These are phyloP conservation scores for Cephaloascus fragrans DNA, from an alignment of 805 yeast genomes.

Conservation along the genomic window DNA sequence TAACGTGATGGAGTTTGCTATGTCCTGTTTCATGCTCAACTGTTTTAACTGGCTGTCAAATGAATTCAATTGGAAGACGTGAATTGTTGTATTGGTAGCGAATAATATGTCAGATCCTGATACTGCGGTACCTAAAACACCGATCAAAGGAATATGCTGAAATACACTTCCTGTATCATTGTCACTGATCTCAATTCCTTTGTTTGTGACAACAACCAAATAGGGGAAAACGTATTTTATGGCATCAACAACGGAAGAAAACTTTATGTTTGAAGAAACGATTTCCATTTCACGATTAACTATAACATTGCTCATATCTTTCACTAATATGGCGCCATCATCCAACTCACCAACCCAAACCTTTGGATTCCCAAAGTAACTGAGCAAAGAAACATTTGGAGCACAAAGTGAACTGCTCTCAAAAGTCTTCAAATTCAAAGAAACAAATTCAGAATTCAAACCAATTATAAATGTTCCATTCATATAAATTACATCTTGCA, in stretches of 20 bases:
- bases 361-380: background rate
- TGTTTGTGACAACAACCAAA: conserved; percentile 13
- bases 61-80: conserved; percentile 13
- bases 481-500: conserved; percentile 10
- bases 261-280: background rate
- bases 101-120: conserved; percentile 10
- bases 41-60: conserved; percentile 21
- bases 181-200: conserved; percentile 25
- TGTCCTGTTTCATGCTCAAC: conserved; percentile 15
- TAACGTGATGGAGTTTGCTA: conserved; percentile 35
- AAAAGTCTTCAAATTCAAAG: conserved; percentile 7
- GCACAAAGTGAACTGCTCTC: background rate
- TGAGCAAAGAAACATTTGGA: background rate
- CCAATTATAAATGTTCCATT: conserved; percentile 9
- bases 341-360: background rate
- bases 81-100: conserved; percentile 15
- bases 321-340: background rate
- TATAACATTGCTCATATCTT: background rate
- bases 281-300: background rate
- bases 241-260: conserved; percentile 12
- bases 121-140: background rate
- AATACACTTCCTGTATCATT: conserved; percentile 21
- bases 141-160: conserved; percentile 10
- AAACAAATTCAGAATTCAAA: conserved; percentile 10
- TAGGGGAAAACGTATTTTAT: conserved; percentile 29